Evolutionary conservation across 169 alveolate species (phyloP), one percentile per base, ranked within the genome.

Genomic region (Plasmodium malariae): DNA sequence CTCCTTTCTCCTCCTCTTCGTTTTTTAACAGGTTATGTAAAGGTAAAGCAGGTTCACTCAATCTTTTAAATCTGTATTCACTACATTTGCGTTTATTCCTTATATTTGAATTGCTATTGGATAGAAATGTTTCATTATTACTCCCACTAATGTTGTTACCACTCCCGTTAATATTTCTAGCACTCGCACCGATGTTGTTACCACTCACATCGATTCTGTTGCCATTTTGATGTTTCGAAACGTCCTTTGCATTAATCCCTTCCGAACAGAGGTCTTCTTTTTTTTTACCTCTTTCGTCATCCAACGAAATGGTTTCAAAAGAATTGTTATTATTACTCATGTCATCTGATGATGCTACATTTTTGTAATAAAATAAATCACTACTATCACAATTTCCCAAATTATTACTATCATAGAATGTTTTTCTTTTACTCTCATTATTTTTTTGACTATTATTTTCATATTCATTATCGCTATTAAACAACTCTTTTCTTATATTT

Each of bases 301-400:
- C 76, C 11, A 78, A n/a, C 32, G 19, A 63, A 24, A 24, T 24
- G 4, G 30, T 19, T 34, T 78, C 89, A 63, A 0, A 24, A 36
- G 37, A 62, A 6, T 43, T 60, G 19, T 62, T 76, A 17, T 43
- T 60, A 36, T 60, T 63, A 26, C 69, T 78, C 40, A 43, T 9
- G 30, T 78, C 17, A 0, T 63, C 34, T 14, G 71, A 17, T 12
- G 34, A 67, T 48, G 19, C 14, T 0, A 1, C 69, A 21, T 43
- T 62, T 30, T 40, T 78, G 54, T 54, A 57, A 21, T 74, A 45
- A 45, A 63, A 78, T n/a, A 78, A 54, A 54, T 63, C 89, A n/a
- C 48, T 57, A 63, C 88, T 57, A 37, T 36, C 60, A 26, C 60
- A 55, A 63, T 57, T 74, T 0, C 65, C 88, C 26, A 74, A 34